phyloP scores from a whole-genome alignment of 768 basidiomycete genomes.

The Tephrocybe sp. region DNA sequence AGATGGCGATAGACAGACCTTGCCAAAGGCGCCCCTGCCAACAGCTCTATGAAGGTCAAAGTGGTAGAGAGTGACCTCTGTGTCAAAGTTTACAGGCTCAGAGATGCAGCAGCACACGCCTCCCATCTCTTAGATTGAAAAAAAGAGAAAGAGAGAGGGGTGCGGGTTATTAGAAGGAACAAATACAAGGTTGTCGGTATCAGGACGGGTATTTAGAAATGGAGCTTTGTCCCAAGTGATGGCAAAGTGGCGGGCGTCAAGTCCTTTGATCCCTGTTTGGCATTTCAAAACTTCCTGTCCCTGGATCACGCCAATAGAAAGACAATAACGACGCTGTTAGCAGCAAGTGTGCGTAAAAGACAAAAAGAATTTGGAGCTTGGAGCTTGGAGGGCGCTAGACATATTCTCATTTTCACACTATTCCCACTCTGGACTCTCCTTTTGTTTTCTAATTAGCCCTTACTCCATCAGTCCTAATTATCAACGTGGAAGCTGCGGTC shows the following conservation, averaged over 20 bases:
- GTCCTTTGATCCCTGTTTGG: slow-evolving; percentile 25
- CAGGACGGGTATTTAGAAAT: slow-evolving; percentile 18
- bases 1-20: slow-evolving; percentile 49
- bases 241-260: slow-evolving; percentile 13
- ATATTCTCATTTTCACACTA: slow-evolving; percentile 2
- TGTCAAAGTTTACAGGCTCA: slow-evolving; percentile 82
- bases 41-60: slow-evolving; percentile 95
- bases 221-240: slow-evolving; percentile 18
- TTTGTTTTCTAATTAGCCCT: neutral
- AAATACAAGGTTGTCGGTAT: slow-evolving; percentile 38
- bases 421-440: neutral
- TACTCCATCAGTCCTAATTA: neutral
- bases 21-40: slow-evolving; percentile 97
- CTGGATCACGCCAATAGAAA: slow-evolving; percentile 7
- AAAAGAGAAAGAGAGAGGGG: slow-evolving; percentile 22
- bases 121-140: slow-evolving; percentile 50
- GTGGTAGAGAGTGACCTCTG: slow-evolving; percentile 89
- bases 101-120: slow-evolving; percentile 52
- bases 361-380: slow-evolving; percentile 12
- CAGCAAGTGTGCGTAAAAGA: slow-evolving; percentile 16
- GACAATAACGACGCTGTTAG: slow-evolving; percentile 14
- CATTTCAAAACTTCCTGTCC: neutral
- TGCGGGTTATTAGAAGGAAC: slow-evolving; percentile 32
- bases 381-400: neutral
- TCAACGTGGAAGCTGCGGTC: neutral